Conservation (phyloP, 2,329 filamentous ascomycete species). For the Mariannaea sp. region DNA sequence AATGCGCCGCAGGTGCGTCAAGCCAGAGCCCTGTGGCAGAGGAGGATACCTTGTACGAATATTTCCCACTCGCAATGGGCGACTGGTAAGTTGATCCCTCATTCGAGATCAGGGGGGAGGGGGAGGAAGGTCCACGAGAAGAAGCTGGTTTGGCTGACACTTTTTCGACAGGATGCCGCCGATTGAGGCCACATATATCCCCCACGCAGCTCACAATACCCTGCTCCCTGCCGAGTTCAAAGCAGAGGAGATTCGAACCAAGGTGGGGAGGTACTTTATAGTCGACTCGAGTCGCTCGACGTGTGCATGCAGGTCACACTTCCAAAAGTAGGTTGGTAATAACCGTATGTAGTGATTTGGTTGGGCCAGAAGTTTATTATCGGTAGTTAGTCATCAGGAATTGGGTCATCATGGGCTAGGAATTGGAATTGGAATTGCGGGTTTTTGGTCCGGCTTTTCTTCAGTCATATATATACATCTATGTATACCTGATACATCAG, state of each 20-base stretch:
- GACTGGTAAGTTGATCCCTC: conserved; percentile 72
- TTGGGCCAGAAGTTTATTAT: too few relatives aligned
- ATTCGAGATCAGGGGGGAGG: too few relatives aligned
- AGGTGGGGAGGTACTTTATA: conserved; percentile 73
- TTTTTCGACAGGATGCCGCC: conserved; percentile 69
- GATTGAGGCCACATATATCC: conserved; percentile 85
- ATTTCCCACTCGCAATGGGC: conserved; percentile 88
- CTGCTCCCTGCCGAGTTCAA: conserved; percentile 71
- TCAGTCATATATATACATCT: too few relatives aligned
- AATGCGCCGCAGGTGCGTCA: conserved; percentile 36
- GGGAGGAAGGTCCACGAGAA: too few relatives aligned
- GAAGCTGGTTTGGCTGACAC: conserved; percentile 3
- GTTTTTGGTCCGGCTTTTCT: too few relatives aligned
- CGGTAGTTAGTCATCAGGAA: too few relatives aligned
- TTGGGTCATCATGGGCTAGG: too few relatives aligned
- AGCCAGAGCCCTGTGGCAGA: conserved; percentile 46
- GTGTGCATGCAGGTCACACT: background rate
- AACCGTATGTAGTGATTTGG: background rate
- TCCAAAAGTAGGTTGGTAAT: background rate
- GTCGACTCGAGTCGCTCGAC: conserved; percentile 40
- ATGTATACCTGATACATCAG: too few relatives aligned
- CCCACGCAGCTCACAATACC: conserved; percentile 92
- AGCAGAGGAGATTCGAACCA: conserved; percentile 67
- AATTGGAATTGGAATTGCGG: too few relatives aligned
- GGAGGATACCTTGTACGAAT: conserved; percentile 82